A percentile compares a stretch with the other conserved stretches of the same genome.
Evolutionary conservation across 208 protist species (phyloP).

Genomic region (Trypanosoma caninum): DNA sequence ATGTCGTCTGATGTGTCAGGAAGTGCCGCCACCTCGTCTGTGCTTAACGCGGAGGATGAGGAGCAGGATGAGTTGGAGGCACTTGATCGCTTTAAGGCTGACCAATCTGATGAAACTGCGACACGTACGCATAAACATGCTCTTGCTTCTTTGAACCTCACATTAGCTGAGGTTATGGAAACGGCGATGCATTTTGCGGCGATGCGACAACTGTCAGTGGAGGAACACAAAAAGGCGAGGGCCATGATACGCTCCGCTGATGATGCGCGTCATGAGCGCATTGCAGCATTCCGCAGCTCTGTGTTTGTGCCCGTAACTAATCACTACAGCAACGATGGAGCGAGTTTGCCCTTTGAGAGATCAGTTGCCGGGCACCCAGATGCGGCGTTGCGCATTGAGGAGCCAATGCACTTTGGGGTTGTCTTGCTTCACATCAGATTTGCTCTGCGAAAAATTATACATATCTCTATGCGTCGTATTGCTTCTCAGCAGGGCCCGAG

Average conservation of each 20-base stretch:
- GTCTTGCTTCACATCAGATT: slow-evolving; percentile 78
- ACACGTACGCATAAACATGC: slow-evolving; percentile 59
- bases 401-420: slow-evolving; percentile 75
- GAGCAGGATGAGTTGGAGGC: slow-evolving; percentile 27
- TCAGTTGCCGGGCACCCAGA: slow-evolving; percentile 28
- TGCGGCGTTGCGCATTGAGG: slow-evolving; percentile 60
- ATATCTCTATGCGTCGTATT: slow-evolving; percentile 67
- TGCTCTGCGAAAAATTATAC: slow-evolving; percentile 82
- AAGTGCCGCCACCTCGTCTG: background rate
- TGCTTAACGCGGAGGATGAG: background rate
- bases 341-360: background rate
- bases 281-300: slow-evolving; percentile 44
- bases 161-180: slow-evolving; percentile 62
- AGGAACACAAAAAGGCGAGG: slow-evolving; percentile 40
- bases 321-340: background rate
- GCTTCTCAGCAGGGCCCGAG: slow-evolving; percentile 48
- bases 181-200: slow-evolving; percentile 61
- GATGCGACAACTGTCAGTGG: slow-evolving; percentile 37
- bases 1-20: background rate
- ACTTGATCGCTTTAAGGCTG: slow-evolving; percentile 34
- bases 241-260: slow-evolving; percentile 71
- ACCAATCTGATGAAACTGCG: slow-evolving; percentile 37
- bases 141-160: slow-evolving; percentile 59
- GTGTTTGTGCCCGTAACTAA: background rate
- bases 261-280: slow-evolving; percentile 60